Base-by-base conservation (phyloP, 768 basidiomycete species). In the Xanthoconium purpureum region DNA sequence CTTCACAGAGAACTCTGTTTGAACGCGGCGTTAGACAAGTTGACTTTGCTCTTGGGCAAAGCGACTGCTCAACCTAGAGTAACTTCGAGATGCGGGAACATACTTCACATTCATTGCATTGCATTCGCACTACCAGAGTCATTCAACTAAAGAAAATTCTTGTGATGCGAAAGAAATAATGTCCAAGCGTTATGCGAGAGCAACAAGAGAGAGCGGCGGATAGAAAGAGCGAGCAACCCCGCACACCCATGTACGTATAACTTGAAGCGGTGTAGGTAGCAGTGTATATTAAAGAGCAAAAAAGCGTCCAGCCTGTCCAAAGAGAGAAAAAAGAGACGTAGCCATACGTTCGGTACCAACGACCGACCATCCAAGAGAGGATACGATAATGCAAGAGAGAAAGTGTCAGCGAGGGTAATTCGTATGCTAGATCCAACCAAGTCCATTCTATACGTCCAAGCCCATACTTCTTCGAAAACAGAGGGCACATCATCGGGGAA, bases 351-450 rank as follows among this genome's bases (percentile, higher is more conserved):
- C 36, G 35, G 56, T 36, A 47, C 17, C 24, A 32, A 32, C 44
- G 48, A 56, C 38, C 29, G 28, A 61, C 39, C 33, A 42, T 53
- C 55, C 46, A 57, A 63, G 48, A 43, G 14, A 46, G 37, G 7
- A 35, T 24, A 24, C 24, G 24, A 24, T 24, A 24, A 24, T 24
- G 24, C 46, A 57, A 63, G 48, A 43, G 14, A 46, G 37, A 9
- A 50, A 55, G 44, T 10, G 37, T 66, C 54, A 63, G 49, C 60
- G 53, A 50, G 40, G 44, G 44, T 52, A 66, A 64, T 44, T 43
- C 46, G 47, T 46, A 53, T 40, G 48, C 55, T 66, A 66, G 60
- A 66, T 66, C 65, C 53, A 57, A 44, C 50, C 28, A 51, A 46
- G 66, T 65, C 65, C 66, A 47, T 59, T 61, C 54, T 37, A 50